phyloP scores from a whole-genome alignment of 164 flowering plant genomes.

The Sedum album region DNA sequence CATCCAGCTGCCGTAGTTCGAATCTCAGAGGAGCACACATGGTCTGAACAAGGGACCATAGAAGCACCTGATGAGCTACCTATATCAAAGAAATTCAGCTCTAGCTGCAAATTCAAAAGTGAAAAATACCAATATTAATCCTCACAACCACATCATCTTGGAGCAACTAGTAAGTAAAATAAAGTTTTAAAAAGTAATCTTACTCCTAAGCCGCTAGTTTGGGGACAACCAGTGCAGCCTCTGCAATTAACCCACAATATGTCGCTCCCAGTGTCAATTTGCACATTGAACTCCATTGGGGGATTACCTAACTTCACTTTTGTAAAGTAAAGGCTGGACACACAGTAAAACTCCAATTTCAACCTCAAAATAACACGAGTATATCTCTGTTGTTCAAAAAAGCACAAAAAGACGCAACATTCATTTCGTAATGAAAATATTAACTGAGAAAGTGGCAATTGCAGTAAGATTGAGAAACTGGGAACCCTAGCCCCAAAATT shows the following conservation, averaged over 20 bases:
- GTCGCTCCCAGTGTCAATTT: constrained; percentile 72
- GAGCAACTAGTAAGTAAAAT: too few species aligned
- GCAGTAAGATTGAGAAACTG: too few species aligned
- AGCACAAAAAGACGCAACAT: background rate
- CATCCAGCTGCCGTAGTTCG: constrained; percentile 38
- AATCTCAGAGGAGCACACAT: constrained; percentile 31
- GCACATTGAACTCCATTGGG: constrained; percentile 52
- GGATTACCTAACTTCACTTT: constrained; percentile 61
- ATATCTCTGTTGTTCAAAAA: too few species aligned
- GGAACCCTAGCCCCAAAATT: background rate
- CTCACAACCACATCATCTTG: background rate
- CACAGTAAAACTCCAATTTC: background rate
- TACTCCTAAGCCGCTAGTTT: constrained; percentile 56
- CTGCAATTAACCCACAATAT: constrained; percentile 55
- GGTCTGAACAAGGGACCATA: constrained; percentile 43
- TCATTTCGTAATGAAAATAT: too few species aligned
- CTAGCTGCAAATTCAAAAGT: constrained; percentile 30
- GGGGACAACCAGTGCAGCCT: constrained; percentile 51
- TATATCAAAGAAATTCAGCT: constrained; percentile 41
- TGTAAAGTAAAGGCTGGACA: constrained; percentile 46
- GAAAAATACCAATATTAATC: background rate
- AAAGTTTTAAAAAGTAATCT: constrained; percentile 10
- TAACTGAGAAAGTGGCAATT: too few species aligned
- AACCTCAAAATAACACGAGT: background rate
- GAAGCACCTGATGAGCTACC: constrained; percentile 39